A percentile compares a stretch with the other conserved stretches of the same genome.
Evolutionary conservation across 2,329 filamentous ascomycete genomes (phyloP).

Genomic region (Epichloe amarillans): DNA sequence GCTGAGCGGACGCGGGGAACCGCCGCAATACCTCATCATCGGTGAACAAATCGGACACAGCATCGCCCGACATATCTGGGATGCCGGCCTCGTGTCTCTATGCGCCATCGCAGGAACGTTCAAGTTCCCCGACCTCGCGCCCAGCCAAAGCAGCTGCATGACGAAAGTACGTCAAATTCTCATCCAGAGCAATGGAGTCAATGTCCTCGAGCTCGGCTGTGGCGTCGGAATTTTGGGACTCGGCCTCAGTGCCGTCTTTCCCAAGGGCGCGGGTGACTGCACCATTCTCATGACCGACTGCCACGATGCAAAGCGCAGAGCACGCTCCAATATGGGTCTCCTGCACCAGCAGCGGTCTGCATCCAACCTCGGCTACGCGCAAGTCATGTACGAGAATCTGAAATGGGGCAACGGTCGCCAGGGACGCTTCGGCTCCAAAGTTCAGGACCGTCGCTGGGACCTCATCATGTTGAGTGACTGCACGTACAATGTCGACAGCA

Average conservation of each 20-base stretch:
- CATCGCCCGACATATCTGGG: conserved; percentile 47
- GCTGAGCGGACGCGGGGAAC: conserved; percentile 12
- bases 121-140: conserved; percentile 13
- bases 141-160: conserved; percentile 16
- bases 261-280: conserved; percentile 11
- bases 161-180: conserved; percentile 19
- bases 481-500: conserved; percentile 46
- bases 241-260: conserved; percentile 28
- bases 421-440: conserved; percentile 30
- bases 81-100: conserved; percentile 36
- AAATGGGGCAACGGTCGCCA: conserved; percentile 41
- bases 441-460: conserved; percentile 32
- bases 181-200: conserved; percentile 15
- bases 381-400: conserved; percentile 37
- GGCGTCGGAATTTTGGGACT: conserved; percentile 44
- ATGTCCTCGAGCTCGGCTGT: conserved; percentile 41
- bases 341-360: conserved; percentile 9
- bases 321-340: conserved; percentile 31
- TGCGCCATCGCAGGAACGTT: conserved; percentile 19
- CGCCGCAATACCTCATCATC: conserved; percentile 24
- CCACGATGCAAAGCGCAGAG: conserved; percentile 36
- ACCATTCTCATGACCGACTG: conserved; percentile 43
- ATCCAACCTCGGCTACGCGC: conserved; percentile 7
- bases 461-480: conserved; percentile 45
- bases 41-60: conserved; percentile 47